A percentile compares a stretch with the other conserved stretches of the same genome.
Conservation (phyloP, 1,284 basidiomycete species). For the Boletus mariae region DNA sequence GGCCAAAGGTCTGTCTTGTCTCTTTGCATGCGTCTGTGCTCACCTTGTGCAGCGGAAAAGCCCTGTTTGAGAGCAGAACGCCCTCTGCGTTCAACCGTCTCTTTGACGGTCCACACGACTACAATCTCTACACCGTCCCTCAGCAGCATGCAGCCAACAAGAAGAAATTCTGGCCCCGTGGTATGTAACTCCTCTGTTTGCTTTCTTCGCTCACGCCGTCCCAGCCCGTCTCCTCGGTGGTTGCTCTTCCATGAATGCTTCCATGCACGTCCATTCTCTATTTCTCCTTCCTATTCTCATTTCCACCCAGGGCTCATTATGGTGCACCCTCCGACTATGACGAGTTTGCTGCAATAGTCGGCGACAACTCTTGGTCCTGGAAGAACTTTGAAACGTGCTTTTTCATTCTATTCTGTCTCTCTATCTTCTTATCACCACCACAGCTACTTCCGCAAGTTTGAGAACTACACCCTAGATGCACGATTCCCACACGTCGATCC, state of each 20-base stretch:
- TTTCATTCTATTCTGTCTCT: background rate
- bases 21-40: accelerated
- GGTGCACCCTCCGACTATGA: slow-evolving; percentile 68
- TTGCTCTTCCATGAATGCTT: slow-evolving; percentile 66
- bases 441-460: slow-evolving; percentile 63
- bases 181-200: slow-evolving; percentile 31
- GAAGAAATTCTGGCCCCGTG: slow-evolving; percentile 58
- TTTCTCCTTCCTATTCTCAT: slow-evolving; percentile 2
- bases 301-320: slow-evolving; percentile 52
- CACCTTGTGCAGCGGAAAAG: slow-evolving; percentile 24
- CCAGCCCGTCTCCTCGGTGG: slow-evolving; percentile 65
- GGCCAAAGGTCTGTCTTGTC: slow-evolving; percentile 50
- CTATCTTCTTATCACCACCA: background rate
- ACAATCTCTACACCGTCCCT: slow-evolving; percentile 51
- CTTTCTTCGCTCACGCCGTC: slow-evolving; percentile 1
- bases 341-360: slow-evolving; percentile 56
- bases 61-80: slow-evolving; percentile 37
- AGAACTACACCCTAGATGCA: slow-evolving; percentile 47
- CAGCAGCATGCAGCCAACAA: slow-evolving; percentile 47
- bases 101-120: slow-evolving; percentile 44
- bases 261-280: slow-evolving; percentile 43
- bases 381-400: slow-evolving; percentile 46
- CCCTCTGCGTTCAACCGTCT: slow-evolving; percentile 42
- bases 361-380: slow-evolving; percentile 64
- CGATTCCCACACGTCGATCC: slow-evolving; percentile 46